Evolutionary conservation across 768 basidiomycete species (phyloP), one percentile per base, ranked within the genome.

Genomic region (Tricholoma terreum): DNA sequence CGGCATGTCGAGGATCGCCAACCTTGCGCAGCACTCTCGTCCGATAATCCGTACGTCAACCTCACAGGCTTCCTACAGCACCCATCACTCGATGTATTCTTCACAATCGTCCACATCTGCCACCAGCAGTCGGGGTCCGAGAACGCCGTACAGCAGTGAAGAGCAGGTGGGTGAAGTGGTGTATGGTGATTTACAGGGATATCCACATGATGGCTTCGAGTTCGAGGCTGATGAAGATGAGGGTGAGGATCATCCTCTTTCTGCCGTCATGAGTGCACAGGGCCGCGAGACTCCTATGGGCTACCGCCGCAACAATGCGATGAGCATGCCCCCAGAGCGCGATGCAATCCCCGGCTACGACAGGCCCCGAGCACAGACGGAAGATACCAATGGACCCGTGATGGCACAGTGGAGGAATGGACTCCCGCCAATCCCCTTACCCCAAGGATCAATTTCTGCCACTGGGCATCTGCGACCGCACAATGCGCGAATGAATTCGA

Each of bases 201-300:
- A 87, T 66, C 79, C 81, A 7, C 73, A 84, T 51, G 82, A 88
- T 53, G 87, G 86, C 8, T 90, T 92, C 64, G 89, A 87, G 42
- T 75, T 84, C 56, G 90, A 90, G 48, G 74, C 77, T 2, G 89
- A 90, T 35, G 88, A 82, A 21, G 81, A 89, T 59, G 89, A 91
- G 1, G 83, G 78, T 56, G 92, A 93, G 66, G 92, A 92, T 59
- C 88, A 88, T 65, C 83, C 85, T 1, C 75, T 80, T 5, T 71
- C 82, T 4, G 68, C 73, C 21, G 69, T 72, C 50, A 69, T 73
- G 56, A 67, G 79, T 0, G 65, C 80, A 4, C 87, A 86, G 6
- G 90, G 91, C 12, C 83, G 90, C 2, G 89, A 86, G 17, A 94
- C 92, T 1, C 91, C 91, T 0, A 63, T 87, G 54, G 82, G 83